Percentiles rank a stretch among this genome's conserved stretches.
Evolutionary conservation across 352 stramenopile species (phyloP).

Genomic region (Pythium phragmitis): DNA sequence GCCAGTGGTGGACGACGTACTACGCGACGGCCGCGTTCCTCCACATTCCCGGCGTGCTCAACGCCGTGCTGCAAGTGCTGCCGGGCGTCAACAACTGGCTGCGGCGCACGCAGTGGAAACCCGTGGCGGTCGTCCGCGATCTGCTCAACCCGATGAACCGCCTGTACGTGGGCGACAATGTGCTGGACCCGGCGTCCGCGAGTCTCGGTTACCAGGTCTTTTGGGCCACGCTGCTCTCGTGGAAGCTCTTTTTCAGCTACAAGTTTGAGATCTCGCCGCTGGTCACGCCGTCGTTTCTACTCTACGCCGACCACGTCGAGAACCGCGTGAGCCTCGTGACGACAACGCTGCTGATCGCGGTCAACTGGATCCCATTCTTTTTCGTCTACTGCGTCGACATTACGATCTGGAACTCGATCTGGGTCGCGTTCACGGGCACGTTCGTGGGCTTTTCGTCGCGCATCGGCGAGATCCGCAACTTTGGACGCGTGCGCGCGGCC

Average conservation of each 20-base stretch:
- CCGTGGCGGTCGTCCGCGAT: constrained; percentile 68
- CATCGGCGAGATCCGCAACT: constrained; percentile 96
- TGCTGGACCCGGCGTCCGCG: constrained; percentile 91
- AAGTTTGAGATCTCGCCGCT: constrained; percentile 97
- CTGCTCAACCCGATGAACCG: constrained; percentile 95
- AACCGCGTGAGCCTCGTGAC: constrained; percentile 83
- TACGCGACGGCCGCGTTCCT: constrained; percentile 52
- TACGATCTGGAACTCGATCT: constrained; percentile 98
- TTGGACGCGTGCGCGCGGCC: constrained; percentile 75
- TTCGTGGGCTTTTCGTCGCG: constrained; percentile 96
- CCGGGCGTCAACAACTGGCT: constrained; percentile 83
- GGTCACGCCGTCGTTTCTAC: constrained; percentile 93
- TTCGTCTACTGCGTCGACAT: constrained; percentile 98
- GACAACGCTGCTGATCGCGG: constrained; percentile 88
- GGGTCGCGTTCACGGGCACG: constrained; percentile 95
- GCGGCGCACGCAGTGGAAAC: constrained; percentile 59
- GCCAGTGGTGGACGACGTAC: constrained; percentile 63
- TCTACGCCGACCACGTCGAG: constrained; percentile 96
- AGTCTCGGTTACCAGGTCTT: constrained; percentile 94
- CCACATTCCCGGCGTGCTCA: constrained; percentile 69
- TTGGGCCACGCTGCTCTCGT: constrained; percentile 92
- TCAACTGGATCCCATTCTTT: constrained; percentile 97
- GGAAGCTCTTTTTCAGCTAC: constrained; percentile 99
- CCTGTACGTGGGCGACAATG: constrained; percentile 95
- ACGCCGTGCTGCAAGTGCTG: constrained; percentile 75